phyloP scores from a whole-genome alignment of 2,329 filamentous ascomycete genomes.

The Aspergillus calidoustus region DNA sequence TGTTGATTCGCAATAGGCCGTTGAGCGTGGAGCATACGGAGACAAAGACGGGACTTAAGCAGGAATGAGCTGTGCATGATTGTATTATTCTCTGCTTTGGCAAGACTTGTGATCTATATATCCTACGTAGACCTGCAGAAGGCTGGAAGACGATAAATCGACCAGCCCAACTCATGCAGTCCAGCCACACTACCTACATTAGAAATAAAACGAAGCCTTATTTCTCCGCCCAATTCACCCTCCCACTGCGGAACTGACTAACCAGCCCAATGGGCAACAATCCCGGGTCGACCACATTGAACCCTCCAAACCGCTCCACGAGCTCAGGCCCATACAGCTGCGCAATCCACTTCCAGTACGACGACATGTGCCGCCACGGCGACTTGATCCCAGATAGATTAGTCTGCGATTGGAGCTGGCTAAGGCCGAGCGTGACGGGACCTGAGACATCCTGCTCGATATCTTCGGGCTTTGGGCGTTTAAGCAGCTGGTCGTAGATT shows the following conservation, averaged over 20 bases:
- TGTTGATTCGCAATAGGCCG: conserved; percentile 43
- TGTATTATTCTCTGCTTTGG: no score
- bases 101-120: no score
- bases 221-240: conserved; percentile 15
- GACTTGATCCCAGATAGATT: conserved; percentile 9
- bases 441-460: conserved; percentile 10
- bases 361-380: conserved; percentile 5
- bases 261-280: conserved; percentile 22
- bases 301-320: conserved; percentile 17
- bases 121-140: no score
- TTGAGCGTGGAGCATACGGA: conserved; percentile 57
- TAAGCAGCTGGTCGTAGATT: conserved; percentile 14
- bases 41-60: conserved; percentile 52
- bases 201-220: not conserved
- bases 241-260: conserved; percentile 20
- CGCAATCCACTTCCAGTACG: conserved; percentile 21
- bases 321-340: conserved; percentile 22
- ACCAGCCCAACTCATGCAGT: no score
- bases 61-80: not conserved
- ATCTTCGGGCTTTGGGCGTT: conserved; percentile 10
- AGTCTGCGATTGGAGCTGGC: not conserved
- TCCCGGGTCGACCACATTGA: conserved; percentile 20
- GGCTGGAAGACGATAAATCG: no score
- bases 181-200: no score
- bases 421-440: not conserved